Evolutionary conservation across 139 green algal species (phyloP).

Genomic region (Tetradesmus obliquus): DNA sequence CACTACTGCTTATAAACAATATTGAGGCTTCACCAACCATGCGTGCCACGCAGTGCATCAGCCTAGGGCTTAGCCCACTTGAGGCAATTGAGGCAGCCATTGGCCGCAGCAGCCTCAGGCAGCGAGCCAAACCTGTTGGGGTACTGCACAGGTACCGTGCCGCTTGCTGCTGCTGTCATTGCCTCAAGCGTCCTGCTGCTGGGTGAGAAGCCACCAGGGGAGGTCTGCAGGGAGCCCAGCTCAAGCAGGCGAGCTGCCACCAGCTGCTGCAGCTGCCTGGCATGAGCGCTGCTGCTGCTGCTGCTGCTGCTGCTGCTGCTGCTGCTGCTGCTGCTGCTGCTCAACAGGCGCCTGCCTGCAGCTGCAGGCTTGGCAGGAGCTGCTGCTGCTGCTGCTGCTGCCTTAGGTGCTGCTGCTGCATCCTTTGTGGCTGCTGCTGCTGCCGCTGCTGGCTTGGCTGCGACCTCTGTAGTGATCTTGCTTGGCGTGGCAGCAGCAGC

Average conservation of each 20-base stretch:
- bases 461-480: not conserved
- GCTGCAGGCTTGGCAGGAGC: not conserved
- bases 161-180: not conserved
- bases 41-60: not conserved
- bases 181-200: not conserved
- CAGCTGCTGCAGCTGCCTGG: not conserved
- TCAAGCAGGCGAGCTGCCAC: not conserved
- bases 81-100: conserved; percentile 23
- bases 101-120: not conserved
- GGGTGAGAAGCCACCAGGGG: not conserved
- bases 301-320: not conserved
- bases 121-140: conserved; percentile 21
- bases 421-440: not conserved
- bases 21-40: not conserved
- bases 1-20: not conserved
- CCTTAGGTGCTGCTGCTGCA: not conserved
- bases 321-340: not conserved
- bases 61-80: not conserved
- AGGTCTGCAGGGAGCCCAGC: conserved; percentile 6
- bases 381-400: not conserved
- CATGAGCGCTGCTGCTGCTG: not conserved
- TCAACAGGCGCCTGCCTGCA: not conserved
- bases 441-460: not conserved
- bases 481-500: not conserved
- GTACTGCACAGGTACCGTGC: conserved; percentile 19